Percentiles rank a stretch among this genome's conserved stretches.
These are phyloP conservation scores for Elaeis oleifera DNA, from an alignment of 202 grass and related monocot species.

Conservation along the genomic window DNA sequence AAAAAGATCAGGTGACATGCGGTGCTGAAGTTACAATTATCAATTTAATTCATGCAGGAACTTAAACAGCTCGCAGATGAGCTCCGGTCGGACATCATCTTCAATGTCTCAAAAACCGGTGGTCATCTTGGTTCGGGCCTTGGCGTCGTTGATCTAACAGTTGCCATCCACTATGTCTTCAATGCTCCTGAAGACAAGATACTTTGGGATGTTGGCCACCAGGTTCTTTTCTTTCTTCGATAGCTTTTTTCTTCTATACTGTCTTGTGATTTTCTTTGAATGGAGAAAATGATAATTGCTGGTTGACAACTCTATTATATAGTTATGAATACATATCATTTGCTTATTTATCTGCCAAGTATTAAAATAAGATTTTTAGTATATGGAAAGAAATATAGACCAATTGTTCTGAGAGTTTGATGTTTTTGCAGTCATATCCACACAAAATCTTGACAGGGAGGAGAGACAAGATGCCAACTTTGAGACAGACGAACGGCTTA, in stretches of 20 bases:
- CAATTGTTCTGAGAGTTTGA: neutral
- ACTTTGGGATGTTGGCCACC: constrained; percentile 93
- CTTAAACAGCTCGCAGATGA: constrained; percentile 87
- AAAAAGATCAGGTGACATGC: neutral
- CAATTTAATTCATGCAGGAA: constrained; percentile 29
- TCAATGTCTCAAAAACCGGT: constrained; percentile 94
- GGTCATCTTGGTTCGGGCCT: constrained; percentile 92
- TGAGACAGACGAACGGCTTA: constrained; percentile 77
- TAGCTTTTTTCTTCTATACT: too few species aligned
- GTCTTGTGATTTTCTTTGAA: too few species aligned
- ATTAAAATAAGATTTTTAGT: too few species aligned
- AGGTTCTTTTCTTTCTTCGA: constrained; percentile 24
- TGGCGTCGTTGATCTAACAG: constrained; percentile 82
- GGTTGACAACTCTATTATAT: too few species aligned
- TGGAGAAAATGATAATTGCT: too few species aligned
- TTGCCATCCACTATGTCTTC: constrained; percentile 92
- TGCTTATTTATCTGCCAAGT: too few species aligned
- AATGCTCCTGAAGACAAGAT: constrained; percentile 81
- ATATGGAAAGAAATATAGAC: too few species aligned
- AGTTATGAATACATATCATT: too few species aligned
- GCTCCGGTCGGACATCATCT: constrained; percentile 90
- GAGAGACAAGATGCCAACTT: constrained; percentile 83
- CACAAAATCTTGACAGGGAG: constrained; percentile 96
- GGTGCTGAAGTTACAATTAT: neutral
- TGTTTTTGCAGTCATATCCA: constrained; percentile 60